Evolutionary conservation across 768 basidiomycete genomes (phyloP).

Genomic region (Suillus tomentosus): DNA sequence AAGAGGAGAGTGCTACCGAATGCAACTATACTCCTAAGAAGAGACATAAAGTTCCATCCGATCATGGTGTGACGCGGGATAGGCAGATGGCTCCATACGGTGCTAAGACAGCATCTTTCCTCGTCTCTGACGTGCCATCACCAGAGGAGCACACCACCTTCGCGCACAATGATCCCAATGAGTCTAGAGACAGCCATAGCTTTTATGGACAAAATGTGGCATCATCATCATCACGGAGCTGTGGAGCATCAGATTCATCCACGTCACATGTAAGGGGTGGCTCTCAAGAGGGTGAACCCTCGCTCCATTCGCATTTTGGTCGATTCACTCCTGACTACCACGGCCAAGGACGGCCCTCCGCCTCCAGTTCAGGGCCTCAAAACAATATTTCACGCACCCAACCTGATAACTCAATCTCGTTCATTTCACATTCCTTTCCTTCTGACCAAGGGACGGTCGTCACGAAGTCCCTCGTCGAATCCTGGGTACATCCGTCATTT

Average conservation of each 20-base stretch:
- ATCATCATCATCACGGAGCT: conserved; percentile 34
- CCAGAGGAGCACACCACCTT: conserved; percentile 31
- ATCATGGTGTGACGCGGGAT: conserved; percentile 40
- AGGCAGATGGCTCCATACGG: conserved; percentile 42
- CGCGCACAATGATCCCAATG: conserved; percentile 22
- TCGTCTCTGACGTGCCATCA: conserved; percentile 43
- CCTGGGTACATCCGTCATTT: conserved; percentile 62
- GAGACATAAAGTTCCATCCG: conserved; percentile 53
- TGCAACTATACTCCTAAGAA: conserved; percentile 80
- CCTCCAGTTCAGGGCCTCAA: conserved; percentile 23
- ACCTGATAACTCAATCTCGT: conserved; percentile 37
- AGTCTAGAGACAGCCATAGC: conserved; percentile 37
- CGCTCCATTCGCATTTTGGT: conserved; percentile 18
- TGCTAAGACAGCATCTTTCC: conserved; percentile 50
- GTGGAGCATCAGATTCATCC: conserved; percentile 27
- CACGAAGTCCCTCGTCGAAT: conserved; percentile 49
- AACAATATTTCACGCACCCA: conserved; percentile 26
- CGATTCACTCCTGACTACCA: conserved; percentile 26
- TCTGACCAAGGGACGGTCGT: conserved; percentile 40
- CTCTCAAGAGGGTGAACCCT: conserved; percentile 21
- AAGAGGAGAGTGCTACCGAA: conserved; percentile 49
- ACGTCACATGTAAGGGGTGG: conserved; percentile 18
- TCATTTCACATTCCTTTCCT: conserved; percentile 46
- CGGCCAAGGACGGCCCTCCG: conserved; percentile 21
- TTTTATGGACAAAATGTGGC: conserved; percentile 53